Evolutionary conservation across 2,329 filamentous ascomycete genomes (phyloP), one percentile per base, ranked within the genome.

Genomic region (Cladophialophora bantiana): DNA sequence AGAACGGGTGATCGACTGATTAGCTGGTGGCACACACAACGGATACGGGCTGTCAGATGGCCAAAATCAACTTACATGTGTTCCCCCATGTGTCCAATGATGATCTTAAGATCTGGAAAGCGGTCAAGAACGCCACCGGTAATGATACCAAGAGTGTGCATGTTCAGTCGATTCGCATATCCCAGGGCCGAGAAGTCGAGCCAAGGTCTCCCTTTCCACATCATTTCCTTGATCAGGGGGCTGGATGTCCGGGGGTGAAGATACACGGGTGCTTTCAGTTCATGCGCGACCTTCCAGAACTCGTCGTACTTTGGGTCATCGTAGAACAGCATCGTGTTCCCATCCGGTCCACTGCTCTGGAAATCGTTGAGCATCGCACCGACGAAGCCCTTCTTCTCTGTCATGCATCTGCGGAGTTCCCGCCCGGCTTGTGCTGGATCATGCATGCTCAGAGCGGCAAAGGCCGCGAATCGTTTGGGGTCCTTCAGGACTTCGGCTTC

Each of bases 281-380:
- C 62, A 7, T 64, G 58, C 12, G 65, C 68, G 1, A 48, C 63
- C 13, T 52, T 48, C 71, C 71, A 73, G 56, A 73, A 73, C 26
- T 82, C 74, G 69, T 88, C 85, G 80, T 84, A 90, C 65, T 85
- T 82, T 0, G 83, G 80, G 7, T 82, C 79, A 72, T 90, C 88
- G 77, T 89, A 90, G 77, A 88, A 89, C 73, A 89, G 77, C 79
- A 86, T 84, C 18, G 83, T 82, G 63, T 88, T 85, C 34, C 86
- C 86, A 6, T 87, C 84, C 2, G 69, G 64, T 3, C 85, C 86
- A 13, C 84, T 81, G 34, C 83, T 83, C 73, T 90, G 88, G 2
- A 82, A 85, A 72, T 88, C 85, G 72, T 88, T 88, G 53, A 90
- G 81, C 5, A 90, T 77, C 4, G 82, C 86, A 2, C 88, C 87